Evolutionary conservation across 768 basidiomycete genomes (phyloP), one percentile per base, ranked within the genome.

Genomic region (Tulasnella calospora): DNA sequence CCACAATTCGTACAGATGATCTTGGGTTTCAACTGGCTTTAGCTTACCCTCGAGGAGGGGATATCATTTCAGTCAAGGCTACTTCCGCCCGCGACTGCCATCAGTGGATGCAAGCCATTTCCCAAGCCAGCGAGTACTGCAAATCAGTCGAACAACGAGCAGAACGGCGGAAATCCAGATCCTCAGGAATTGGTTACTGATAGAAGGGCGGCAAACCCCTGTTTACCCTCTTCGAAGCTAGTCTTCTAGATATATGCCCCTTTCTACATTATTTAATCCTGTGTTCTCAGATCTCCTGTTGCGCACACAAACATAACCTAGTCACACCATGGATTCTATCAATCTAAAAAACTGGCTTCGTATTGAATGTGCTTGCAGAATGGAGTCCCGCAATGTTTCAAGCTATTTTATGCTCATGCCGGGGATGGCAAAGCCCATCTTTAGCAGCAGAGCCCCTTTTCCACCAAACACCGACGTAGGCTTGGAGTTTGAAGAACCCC

Each of bases 1-100:
- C 13, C 61, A 6, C 30, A 19, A 27, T 61, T n/a, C 55, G 80
- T 69, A 1, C 71, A 94, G 94, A 94, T 81, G 90, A 93, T 82
- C 81, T 87, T n/a, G 83, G 87, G 4, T 91, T 96, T 86, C 88
- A 90, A 77, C 83, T 96, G 17, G 86, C 87, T 19, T 84, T 93
- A 76, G 87, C 90, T 2, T 92, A 92, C 83, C 90, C 90, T 47
- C 88, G 92, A 71, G 93, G 93, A 44, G 93, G 92, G 1, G 92
- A 94, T 78, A 87, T 87, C 7, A 88, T 95, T 67, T 84, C 85
- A 23, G 84, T 94, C 74, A 88, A 89, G 57, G 90, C 92, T 0
- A 82, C 85, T 4, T 91, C 88, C 30, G 84, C 86, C 0, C 86
- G 90, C 7, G 91, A 93, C 55, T 90, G 91, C 77, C 88, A 89